Percentiles rank a stretch among this genome's conserved stretches.
These are phyloP conservation scores for Cladorrhinum sp. DNA, from an alignment of 2,329 filamentous ascomycete species.

Conservation along the genomic window DNA sequence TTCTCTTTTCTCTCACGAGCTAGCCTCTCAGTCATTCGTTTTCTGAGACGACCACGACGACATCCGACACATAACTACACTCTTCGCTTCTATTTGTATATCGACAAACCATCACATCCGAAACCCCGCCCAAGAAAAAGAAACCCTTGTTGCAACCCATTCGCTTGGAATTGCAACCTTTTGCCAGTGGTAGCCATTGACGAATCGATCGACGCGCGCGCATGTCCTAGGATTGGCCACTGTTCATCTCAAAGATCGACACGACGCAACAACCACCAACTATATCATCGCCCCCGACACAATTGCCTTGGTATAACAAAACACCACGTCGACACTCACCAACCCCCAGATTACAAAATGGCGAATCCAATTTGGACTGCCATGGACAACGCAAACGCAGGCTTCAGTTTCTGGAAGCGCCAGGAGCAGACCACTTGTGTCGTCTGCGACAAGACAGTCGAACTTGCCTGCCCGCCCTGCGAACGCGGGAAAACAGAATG, in stretches of 20 bases:
- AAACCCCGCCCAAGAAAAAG: neutral
- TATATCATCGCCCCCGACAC: neutral
- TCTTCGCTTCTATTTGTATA: conserved; percentile 1
- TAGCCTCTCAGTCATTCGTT: conserved; percentile 32
- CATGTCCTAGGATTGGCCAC: conserved; percentile 15
- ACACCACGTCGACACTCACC: neutral
- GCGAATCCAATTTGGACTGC: neutral
- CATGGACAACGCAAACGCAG: neutral
- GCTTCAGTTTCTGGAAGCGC: conserved; percentile 18
- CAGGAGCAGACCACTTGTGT: conserved; percentile 38
- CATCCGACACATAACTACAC: neutral
- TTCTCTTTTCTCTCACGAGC: conserved; percentile 26
- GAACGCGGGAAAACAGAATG: conserved; percentile 39
- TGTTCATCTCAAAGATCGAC: conserved; percentile 16
- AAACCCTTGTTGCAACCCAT: neutral
- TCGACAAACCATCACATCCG: neutral
- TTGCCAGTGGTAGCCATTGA: conserved; percentile 3
- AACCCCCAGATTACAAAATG: neutral
- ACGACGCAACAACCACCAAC: neutral
- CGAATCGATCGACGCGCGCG: conserved; percentile 22
- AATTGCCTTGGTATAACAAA: neutral
- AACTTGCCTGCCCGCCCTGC: conserved; percentile 47
- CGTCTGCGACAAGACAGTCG: conserved; percentile 38
- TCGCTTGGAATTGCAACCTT: neutral
- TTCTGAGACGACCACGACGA: conserved; percentile 10